Base-by-base conservation (phyloP, 2,329 filamentous ascomycete species). In the Pseudogymnoascus sp. region DNA sequence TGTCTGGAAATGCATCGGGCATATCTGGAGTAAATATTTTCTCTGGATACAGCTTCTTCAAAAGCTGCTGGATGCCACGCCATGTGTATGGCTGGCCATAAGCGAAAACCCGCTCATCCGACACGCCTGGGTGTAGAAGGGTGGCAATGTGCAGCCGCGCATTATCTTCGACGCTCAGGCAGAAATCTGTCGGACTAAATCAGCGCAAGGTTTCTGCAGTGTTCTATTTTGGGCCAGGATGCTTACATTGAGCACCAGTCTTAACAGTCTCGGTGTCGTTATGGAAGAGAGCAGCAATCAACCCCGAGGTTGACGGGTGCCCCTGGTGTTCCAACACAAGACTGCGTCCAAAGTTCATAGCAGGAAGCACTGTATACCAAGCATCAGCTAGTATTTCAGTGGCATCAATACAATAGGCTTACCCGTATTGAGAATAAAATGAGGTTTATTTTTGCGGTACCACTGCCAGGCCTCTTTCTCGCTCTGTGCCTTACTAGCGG, bases 401-500 rank as follows among this genome's bases (percentile, higher is more conserved):
- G 9, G 3, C 0, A 15, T 3, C 21, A 5, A 21, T n/a, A 21
- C 17, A 21, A 17, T 42, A 2, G 71, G 71, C 2, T 73, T 51
- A 0, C 74, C 70, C 63, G 25, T 17, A 58, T 68, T 72, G 2
- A 70, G 55, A 0, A 65, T 64, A 6, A 72, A 61, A 0, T 62
- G 64, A 3, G 42, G 68, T 5, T 66, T 68, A 48, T 72, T 62
- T 41, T 73, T 67, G n/a, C 69, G 59, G 12, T 68, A 38, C 39
- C 70, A 76, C 31, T 73, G 71, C 75, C 75, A 77, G 2, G 71
- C 48, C 1, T 67, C 71, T 55, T 71, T 67, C 59, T 78, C 76
- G 0, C 67, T 68, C 27, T 72, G 69, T 2, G 70, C 65, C 62
- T 78, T 78, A 62, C 71, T 73, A 0, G 76, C 76, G 1, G 65